phyloP scores from a whole-genome alignment of 495 filamentous ascomycete genomes.

The Melanomma pulvis-pyrius region DNA sequence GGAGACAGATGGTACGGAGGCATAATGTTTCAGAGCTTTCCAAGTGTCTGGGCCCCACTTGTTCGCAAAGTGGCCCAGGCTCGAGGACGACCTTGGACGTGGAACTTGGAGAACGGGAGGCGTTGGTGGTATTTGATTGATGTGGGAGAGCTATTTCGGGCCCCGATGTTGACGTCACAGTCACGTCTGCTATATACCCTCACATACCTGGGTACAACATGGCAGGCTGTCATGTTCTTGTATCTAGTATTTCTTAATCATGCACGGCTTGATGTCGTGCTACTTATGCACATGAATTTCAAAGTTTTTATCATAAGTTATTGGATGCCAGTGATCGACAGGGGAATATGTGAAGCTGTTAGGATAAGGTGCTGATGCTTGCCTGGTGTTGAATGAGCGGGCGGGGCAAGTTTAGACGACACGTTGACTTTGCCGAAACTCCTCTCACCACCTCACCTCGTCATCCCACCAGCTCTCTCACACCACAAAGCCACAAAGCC shows the following conservation, averaged over 20 bases:
- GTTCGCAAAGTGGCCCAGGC: not conserved
- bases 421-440: not conserved
- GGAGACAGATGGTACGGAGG: not conserved
- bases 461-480: slow-evolving; percentile 2
- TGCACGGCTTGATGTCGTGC: slow-evolving; percentile 25
- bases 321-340: not conserved
- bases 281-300: slow-evolving; percentile 4
- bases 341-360: not conserved
- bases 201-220: slow-evolving; percentile 2
- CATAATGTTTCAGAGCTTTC: slow-evolving; percentile 18
- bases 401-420: not conserved
- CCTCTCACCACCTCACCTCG: not conserved
- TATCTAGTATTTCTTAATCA: slow-evolving; percentile 20
- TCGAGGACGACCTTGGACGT: not conserved
- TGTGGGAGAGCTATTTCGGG: not conserved
- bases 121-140: not conserved
- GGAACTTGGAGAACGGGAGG: not conserved
- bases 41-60: slow-evolving; percentile 11
- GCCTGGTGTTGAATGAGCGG: not conserved
- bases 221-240: slow-evolving; percentile 3
- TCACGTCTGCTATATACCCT: slow-evolving; percentile 26
- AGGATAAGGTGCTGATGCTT: not conserved
- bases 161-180: slow-evolving; percentile 1
- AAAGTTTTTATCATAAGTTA: not conserved
- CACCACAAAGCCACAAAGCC: not conserved